These are phyloP conservation scores for Talaromyces nanjingensis DNA, from an alignment of 495 filamentous ascomycete genomes.

Conservation along the genomic window DNA sequence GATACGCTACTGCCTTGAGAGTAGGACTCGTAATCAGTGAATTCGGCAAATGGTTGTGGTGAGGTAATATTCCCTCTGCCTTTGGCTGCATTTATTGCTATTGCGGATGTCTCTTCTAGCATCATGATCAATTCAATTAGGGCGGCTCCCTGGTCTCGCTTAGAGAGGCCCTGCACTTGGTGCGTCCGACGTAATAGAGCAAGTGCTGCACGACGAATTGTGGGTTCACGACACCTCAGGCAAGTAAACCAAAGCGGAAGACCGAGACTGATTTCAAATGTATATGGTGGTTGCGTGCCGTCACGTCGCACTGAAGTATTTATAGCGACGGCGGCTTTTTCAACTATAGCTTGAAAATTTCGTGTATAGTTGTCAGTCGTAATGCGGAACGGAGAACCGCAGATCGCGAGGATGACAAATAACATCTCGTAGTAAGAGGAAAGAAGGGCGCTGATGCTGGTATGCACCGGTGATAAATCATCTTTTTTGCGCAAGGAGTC, in stretches of 20 bases:
- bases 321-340: slow-evolving; percentile 18
- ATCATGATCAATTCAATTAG: slow-evolving; percentile 19
- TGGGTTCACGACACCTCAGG: slow-evolving; percentile 27
- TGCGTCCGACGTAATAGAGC: slow-evolving; percentile 19
- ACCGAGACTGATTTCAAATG: slow-evolving; percentile 29
- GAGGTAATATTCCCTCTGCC: neutral
- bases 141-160: slow-evolving; percentile 11
- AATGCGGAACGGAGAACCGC: slow-evolving; percentile 10
- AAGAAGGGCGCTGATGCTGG: slow-evolving; percentile 18
- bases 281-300: slow-evolving; percentile 26
- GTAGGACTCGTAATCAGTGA: neutral
- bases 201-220: slow-evolving; percentile 22
- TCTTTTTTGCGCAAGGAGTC: slow-evolving; percentile 8
- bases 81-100: slow-evolving; percentile 6
- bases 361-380: slow-evolving; percentile 18
- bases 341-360: slow-evolving; percentile 25
- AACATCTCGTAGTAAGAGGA: slow-evolving; percentile 21
- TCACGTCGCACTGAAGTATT: slow-evolving; percentile 12
- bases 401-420: slow-evolving; percentile 13
- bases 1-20: neutral
- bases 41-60: neutral
- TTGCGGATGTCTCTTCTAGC: slow-evolving; percentile 22
- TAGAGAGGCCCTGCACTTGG: slow-evolving; percentile 25
- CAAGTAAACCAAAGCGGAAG: slow-evolving; percentile 28
- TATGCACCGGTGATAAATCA: slow-evolving; percentile 11